Percentiles rank a stretch among this genome's conserved stretches.
Evolutionary conservation across 345 rosid genomes (phyloP).

Genomic region (Boechera retrofracta): DNA sequence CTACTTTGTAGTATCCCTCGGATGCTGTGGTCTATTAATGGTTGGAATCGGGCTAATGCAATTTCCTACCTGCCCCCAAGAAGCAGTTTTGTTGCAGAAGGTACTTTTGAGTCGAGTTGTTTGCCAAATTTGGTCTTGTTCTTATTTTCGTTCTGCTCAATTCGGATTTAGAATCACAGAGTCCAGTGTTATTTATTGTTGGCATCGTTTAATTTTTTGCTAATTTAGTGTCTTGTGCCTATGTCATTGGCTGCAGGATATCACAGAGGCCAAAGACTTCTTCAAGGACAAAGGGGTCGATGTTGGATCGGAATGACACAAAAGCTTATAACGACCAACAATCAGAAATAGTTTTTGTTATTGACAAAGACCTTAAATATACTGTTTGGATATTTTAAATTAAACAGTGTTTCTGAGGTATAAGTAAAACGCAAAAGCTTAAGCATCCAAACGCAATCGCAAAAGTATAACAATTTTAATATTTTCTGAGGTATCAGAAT

Average conservation of each 20-base stretch:
- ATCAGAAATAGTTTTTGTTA: slow-evolving; percentile 7
- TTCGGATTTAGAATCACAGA: neutral
- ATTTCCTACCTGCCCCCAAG: slow-evolving; percentile 82
- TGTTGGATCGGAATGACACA: slow-evolving; percentile 55
- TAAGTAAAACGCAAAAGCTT: neutral
- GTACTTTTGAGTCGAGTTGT: slow-evolving; percentile 36
- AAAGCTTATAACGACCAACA: neutral
- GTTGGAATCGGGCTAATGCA: slow-evolving; percentile 73
- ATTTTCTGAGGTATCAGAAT: too few relatives aligned
- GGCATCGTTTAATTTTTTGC: neutral
- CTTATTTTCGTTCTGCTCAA: neutral
- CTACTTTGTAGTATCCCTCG: slow-evolving; percentile 70
- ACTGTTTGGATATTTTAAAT: neutral
- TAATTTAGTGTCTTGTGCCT: neutral
- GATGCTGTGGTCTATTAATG: slow-evolving; percentile 81
- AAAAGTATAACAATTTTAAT: neutral
- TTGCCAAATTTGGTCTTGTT: neutral
- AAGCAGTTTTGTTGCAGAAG: slow-evolving; percentile 68
- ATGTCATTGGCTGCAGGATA: slow-evolving; percentile 56
- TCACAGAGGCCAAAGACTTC: slow-evolving; percentile 76
- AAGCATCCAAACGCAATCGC: neutral
- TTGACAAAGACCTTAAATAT: neutral
- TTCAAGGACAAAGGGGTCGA: slow-evolving; percentile 72
- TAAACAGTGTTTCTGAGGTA: neutral
- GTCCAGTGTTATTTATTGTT: neutral